phyloP scores from a whole-genome alignment of 2,329 filamentous ascomycete species.

The Emericellopsis atlantica region DNA sequence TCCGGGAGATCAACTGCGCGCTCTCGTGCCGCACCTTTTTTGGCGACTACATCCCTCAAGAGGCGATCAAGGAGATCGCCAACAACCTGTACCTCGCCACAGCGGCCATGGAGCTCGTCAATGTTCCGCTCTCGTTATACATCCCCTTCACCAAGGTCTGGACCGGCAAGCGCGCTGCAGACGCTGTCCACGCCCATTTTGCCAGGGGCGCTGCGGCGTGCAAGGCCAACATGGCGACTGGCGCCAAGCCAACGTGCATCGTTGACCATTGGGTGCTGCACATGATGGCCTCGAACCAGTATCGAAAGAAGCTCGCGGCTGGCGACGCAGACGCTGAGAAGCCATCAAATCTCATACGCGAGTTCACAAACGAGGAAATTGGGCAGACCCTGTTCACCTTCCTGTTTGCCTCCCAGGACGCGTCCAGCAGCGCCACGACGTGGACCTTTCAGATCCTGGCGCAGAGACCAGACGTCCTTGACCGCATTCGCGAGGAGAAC shows the following conservation, averaged over 20 bases:
- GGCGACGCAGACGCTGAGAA: constrained; percentile 31
- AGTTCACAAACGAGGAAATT: constrained; percentile 36
- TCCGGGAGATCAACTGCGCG: constrained; percentile 69
- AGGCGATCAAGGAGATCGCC: constrained; percentile 60
- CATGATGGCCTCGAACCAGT: constrained; percentile 60
- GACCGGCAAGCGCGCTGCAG: constrained; percentile 63
- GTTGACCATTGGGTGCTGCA: constrained; percentile 66
- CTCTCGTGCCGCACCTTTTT: constrained; percentile 70
- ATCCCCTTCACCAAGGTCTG: constrained; percentile 65
- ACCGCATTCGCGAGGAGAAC: constrained; percentile 32
- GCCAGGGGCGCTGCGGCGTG: constrained; percentile 58
- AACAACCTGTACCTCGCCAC: constrained; percentile 72
- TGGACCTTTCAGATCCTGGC: constrained; percentile 40
- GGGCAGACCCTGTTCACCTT: constrained; percentile 38
- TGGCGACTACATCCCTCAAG: constrained; percentile 64
- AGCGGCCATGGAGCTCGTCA: constrained; percentile 67
- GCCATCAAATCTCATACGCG: constrained; percentile 32
- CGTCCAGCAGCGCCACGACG: constrained; percentile 37
- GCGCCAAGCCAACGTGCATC: constrained; percentile 57
- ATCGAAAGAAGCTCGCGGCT: constrained; percentile 49
- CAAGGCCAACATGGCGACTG: constrained; percentile 58
- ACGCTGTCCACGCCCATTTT: constrained; percentile 60
- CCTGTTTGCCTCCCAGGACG: constrained; percentile 40
- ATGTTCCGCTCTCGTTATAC: constrained; percentile 57
- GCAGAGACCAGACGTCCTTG: constrained; percentile 33